Percentiles rank a stretch among this genome's conserved stretches.
Conservation (phyloP, 2,329 filamentous ascomycete species). For the Acrocalymma vagum region DNA sequence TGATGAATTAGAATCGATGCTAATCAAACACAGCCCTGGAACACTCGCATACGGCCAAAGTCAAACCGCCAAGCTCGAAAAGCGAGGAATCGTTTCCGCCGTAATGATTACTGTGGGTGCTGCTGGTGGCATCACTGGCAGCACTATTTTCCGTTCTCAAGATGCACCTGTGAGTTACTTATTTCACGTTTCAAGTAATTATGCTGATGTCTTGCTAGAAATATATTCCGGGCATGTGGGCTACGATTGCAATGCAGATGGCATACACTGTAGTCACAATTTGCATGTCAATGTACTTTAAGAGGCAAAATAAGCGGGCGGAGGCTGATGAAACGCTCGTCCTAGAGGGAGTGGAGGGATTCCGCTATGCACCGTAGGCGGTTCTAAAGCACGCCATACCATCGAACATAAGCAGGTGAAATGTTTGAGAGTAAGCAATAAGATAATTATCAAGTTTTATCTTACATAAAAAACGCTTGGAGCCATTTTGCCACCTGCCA, state of each 20-base stretch:
- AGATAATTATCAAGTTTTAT: too few species aligned
- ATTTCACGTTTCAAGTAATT: background rate
- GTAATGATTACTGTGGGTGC: constrained; percentile 36
- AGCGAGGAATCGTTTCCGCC: constrained; percentile 39
- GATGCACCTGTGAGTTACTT: constrained; percentile 29
- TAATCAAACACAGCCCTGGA: constrained; percentile 24
- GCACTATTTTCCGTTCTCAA: constrained; percentile 34
- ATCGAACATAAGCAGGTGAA: background rate
- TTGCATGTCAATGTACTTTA: constrained; percentile 34
- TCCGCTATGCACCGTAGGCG: constrained; percentile 30
- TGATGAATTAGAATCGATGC: background rate
- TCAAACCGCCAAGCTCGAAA: constrained; percentile 39
- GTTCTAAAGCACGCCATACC: background rate
- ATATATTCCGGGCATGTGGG: constrained; percentile 39
- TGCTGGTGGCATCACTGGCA: constrained; percentile 33
- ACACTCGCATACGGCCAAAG: constrained; percentile 37
- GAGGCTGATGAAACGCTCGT: constrained; percentile 28
- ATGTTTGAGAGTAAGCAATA: too few species aligned
- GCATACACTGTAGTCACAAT: constrained; percentile 31
- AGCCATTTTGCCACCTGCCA: too few species aligned
- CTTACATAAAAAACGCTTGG: background rate
- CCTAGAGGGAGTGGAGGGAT: constrained; percentile 35
- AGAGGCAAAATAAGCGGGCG: constrained; percentile 28
- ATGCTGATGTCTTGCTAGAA: constrained; percentile 16
- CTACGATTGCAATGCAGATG: constrained; percentile 34